Percentiles rank a stretch among this genome's conserved stretches.
These are phyloP conservation scores for Prunus davidiana DNA, from an alignment of 306 rosid species.

Conservation along the genomic window DNA sequence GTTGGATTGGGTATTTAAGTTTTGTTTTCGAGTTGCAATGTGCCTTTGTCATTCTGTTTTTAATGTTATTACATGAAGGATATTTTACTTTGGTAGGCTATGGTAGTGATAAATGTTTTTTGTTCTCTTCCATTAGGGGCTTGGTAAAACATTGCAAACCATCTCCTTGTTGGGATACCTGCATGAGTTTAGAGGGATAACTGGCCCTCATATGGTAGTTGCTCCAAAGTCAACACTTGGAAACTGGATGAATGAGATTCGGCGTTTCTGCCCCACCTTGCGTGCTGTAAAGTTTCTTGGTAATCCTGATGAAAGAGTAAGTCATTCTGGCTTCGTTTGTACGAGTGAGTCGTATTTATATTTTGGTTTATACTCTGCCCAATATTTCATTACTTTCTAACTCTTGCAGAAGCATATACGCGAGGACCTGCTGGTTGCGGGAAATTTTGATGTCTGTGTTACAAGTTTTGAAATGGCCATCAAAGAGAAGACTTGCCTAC, in stretches of 20 bases:
- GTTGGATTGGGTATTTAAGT: background rate
- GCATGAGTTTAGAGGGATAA: slow-evolving; percentile 91
- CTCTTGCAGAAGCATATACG: slow-evolving; percentile 69
- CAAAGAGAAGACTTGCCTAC: slow-evolving; percentile 80
- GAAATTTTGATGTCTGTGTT: slow-evolving; percentile 93
- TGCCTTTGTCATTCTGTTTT: background rate
- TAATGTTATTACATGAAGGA: background rate
- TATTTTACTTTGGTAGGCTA: slow-evolving; percentile 1
- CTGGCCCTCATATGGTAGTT: slow-evolving; percentile 98
- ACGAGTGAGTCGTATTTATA: background rate
- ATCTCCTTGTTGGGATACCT: slow-evolving; percentile 90
- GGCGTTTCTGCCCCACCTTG: slow-evolving; percentile 84
- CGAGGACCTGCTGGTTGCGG: slow-evolving; percentile 86
- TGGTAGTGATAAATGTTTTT: slow-evolving; percentile 3
- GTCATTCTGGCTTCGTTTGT: slow-evolving; percentile 17
- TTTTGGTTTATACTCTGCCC: background rate
- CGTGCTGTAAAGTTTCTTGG: slow-evolving; percentile 95
- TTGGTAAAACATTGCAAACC: slow-evolving; percentile 95
- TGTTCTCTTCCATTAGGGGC: slow-evolving; percentile 56
- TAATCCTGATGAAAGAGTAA: slow-evolving; percentile 92
- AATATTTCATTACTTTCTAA: slow-evolving; percentile 6
- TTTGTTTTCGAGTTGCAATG: background rate
- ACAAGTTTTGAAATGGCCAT: slow-evolving; percentile 99
- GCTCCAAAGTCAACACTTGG: slow-evolving; percentile 99
- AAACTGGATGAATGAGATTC: slow-evolving; percentile 99